Conservation (phyloP, 257 asterid species). For the Solanum clarkiae region DNA sequence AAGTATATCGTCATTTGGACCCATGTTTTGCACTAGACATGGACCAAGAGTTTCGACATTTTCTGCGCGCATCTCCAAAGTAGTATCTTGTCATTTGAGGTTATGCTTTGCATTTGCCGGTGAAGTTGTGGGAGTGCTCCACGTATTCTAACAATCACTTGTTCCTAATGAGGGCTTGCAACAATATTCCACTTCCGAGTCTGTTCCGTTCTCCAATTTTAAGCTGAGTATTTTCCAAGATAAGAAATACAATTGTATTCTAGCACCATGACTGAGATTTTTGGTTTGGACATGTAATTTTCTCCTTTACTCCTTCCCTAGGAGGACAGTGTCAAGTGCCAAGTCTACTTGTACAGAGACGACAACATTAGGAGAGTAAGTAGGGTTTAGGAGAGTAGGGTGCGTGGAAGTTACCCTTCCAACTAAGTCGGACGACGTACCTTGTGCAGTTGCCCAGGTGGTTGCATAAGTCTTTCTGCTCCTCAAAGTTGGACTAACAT, state of each 20-base stretch:
- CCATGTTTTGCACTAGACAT: neutral
- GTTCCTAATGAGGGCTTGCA: neutral
- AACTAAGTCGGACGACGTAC: too few species aligned
- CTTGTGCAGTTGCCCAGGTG: too few species aligned
- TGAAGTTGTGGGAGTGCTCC: neutral
- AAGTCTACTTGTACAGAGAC: neutral
- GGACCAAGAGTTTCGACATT: neutral
- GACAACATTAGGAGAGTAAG: neutral
- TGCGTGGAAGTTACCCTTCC: too few species aligned
- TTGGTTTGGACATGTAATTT: neutral
- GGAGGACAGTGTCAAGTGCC: neutral
- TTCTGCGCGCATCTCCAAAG: neutral
- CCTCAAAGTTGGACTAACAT: too few species aligned
- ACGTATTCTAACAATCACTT: neutral
- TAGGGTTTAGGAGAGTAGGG: neutral
- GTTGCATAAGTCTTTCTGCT: too few species aligned
- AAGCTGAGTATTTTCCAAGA: neutral
- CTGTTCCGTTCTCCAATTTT: neutral
- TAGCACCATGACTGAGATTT: neutral
- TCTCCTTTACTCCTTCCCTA: neutral
- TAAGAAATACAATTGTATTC: neutral
- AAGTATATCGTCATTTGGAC: neutral
- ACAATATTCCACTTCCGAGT: neutral
- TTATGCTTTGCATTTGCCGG: too few species aligned
- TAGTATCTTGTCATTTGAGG: too few species aligned